Percentiles rank a stretch among this genome's conserved stretches.
Evolutionary conservation across 2,329 filamentous ascomycete genomes (phyloP).

Genomic region (Metarhizium album): DNA sequence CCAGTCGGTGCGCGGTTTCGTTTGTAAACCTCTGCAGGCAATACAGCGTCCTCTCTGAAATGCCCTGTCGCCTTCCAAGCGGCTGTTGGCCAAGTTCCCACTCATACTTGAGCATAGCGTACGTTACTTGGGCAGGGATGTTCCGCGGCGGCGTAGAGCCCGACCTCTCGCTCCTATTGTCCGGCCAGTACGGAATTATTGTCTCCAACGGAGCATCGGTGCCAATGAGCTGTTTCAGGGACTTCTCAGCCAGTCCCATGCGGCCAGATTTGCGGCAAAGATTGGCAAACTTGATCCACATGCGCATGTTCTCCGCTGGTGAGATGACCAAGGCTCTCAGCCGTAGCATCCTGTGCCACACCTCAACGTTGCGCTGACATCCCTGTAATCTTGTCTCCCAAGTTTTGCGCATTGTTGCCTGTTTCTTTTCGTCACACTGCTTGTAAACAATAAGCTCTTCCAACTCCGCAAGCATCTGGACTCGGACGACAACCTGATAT

Average conservation of each 20-base stretch:
- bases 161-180: constrained; percentile 17
- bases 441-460: constrained; percentile 99
- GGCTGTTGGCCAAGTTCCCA: constrained; percentile 73
- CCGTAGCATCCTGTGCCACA: constrained; percentile 97
- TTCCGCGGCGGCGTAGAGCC: constrained; percentile 23
- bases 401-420: constrained; percentile 80
- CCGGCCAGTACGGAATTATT: constrained; percentile 50
- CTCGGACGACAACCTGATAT: constrained; percentile 93
- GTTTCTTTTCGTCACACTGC: constrained; percentile 80
- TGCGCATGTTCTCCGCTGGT: constrained; percentile 88
- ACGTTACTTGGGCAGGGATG: constrained; percentile 70
- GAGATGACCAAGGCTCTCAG: constrained; percentile 85
- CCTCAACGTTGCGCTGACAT: constrained; percentile 92
- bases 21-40: constrained; percentile 51
- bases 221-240: constrained; percentile 79
- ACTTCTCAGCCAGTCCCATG: constrained; percentile 91
- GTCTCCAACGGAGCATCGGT: constrained; percentile 52
- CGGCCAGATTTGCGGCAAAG: constrained; percentile 93
- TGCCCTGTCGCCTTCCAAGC: constrained; percentile 27
- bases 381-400: constrained; percentile 95
- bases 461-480: constrained; percentile 97
- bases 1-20: constrained; percentile 45
- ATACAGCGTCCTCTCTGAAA: constrained; percentile 45
- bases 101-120: constrained; percentile 94
- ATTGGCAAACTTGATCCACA: constrained; percentile 99